Percentiles rank a stretch among this genome's conserved stretches.
Conservation (phyloP, 176 grass and related monocot genomes). For the Dactylis glomerata region DNA sequence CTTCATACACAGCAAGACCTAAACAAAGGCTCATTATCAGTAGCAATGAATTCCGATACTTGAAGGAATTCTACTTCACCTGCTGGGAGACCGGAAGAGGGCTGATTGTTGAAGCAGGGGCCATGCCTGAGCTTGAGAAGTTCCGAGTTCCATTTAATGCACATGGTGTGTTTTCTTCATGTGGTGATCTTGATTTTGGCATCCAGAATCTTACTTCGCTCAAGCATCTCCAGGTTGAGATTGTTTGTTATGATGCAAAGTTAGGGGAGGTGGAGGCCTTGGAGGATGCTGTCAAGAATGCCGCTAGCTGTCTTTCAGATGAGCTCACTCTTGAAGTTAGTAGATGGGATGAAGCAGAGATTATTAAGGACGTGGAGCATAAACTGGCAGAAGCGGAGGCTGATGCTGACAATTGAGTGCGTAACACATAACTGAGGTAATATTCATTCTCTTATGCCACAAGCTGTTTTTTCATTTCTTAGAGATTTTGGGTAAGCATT, state of each 20-base stretch:
- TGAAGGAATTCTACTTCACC: neutral
- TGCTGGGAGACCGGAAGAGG: neutral
- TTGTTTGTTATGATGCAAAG: neutral
- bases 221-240: constrained; percentile 9
- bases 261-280: neutral
- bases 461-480: neutral
- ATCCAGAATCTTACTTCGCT: neutral
- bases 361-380: neutral
- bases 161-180: neutral
- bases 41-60: neutral
- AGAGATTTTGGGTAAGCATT: neutral
- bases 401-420: neutral
- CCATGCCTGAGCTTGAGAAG: constrained; percentile 13
- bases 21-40: neutral
- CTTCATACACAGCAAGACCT: neutral
- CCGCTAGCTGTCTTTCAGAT: neutral
- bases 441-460: neutral
- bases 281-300: neutral
- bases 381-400: constrained; percentile 8
- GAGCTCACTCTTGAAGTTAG: constrained; percentile 17
- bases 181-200: neutral
- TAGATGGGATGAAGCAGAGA: constrained; percentile 24
- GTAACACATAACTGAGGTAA: neutral
- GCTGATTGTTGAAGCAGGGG: neutral
- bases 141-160: constrained; percentile 3